A percentile compares a stretch with the other conserved stretches of the same genome.
Evolutionary conservation across 495 filamentous ascomycete genomes (phyloP).

Genomic region (Pseudoneurospora amorphoporcata): DNA sequence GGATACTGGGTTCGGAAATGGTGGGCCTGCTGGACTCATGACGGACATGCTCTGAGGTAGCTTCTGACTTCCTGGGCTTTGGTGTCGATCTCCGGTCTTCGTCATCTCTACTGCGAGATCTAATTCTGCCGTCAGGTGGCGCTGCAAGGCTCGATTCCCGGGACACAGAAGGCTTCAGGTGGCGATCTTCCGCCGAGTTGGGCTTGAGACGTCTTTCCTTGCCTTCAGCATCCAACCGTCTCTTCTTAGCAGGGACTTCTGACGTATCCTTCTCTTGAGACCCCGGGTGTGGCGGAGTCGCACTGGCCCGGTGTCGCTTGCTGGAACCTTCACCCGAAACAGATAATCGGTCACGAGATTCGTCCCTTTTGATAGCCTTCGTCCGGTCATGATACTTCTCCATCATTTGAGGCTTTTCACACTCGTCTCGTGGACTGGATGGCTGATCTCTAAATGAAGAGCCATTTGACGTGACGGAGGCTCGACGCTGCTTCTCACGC

Average conservation of each 20-base stretch:
- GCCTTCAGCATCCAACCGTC: slow-evolving; percentile 36
- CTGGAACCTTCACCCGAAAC: slow-evolving; percentile 38
- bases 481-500: slow-evolving; percentile 41
- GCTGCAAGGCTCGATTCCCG: slow-evolving; percentile 22
- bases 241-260: slow-evolving; percentile 42
- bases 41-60: slow-evolving; percentile 21
- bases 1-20: slow-evolving; percentile 34
- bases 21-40: slow-evolving; percentile 28
- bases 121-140: slow-evolving; percentile 6
- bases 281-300: slow-evolving; percentile 53
- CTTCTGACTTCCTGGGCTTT: slow-evolving; percentile 25
- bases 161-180: slow-evolving; percentile 24
- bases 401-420: slow-evolving; percentile 25
- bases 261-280: slow-evolving; percentile 42
- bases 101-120: slow-evolving; percentile 25
- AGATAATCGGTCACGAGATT: slow-evolving; percentile 43
- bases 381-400: slow-evolving; percentile 41
- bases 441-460: slow-evolving; percentile 28
- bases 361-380: slow-evolving; percentile 43
- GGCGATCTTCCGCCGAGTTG: slow-evolving; percentile 31
- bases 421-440: slow-evolving; percentile 35
- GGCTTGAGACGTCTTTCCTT: slow-evolving; percentile 33
- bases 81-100: slow-evolving; percentile 26
- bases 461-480: slow-evolving; percentile 38
- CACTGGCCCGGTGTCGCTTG: slow-evolving; percentile 58